phyloP scores from a whole-genome alignment of 192 early-diverging fungal species.

The Blastocladiella britannica region DNA sequence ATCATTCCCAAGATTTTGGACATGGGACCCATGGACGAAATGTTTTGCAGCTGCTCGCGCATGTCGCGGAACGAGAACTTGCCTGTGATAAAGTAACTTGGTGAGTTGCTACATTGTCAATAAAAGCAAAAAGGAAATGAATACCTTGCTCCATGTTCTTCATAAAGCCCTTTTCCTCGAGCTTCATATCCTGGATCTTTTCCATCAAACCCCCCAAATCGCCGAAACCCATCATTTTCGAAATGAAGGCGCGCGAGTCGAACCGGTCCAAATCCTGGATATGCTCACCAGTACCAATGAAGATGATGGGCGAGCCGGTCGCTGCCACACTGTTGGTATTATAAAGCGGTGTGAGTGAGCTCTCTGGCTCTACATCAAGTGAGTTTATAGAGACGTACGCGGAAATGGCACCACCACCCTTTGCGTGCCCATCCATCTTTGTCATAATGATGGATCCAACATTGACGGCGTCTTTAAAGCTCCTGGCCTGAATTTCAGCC shows the following conservation, averaged over 20 bases:
- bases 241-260: conserved; percentile 64
- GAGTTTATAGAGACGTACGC: conserved; percentile 28
- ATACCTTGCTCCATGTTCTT: conserved; percentile 64
- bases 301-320: conserved; percentile 76
- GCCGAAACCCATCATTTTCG: conserved; percentile 90
- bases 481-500: conserved; percentile 74
- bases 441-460: conserved; percentile 94
- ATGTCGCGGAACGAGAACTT: conserved; percentile 81
- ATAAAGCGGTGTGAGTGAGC: not conserved
- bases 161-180: conserved; percentile 71
- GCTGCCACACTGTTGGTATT: conserved; percentile 56
- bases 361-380: not conserved
- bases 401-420: conserved; percentile 95
- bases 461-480: conserved; percentile 76
- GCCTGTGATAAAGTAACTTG: conserved; percentile 16
- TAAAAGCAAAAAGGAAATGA: not conserved
- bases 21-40: conserved; percentile 75
- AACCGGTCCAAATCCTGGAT: conserved; percentile 86
- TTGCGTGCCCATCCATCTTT: conserved; percentile 97
- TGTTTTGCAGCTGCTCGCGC: conserved; percentile 79
- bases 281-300: conserved; percentile 94
- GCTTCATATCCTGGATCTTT: conserved; percentile 65
- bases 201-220: conserved; percentile 73
- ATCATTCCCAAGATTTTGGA: conserved; percentile 78
- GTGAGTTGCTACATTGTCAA: not conserved